Conservation (phyloP, 148 eudicot genomes). For the Rhododendron henanense region DNA sequence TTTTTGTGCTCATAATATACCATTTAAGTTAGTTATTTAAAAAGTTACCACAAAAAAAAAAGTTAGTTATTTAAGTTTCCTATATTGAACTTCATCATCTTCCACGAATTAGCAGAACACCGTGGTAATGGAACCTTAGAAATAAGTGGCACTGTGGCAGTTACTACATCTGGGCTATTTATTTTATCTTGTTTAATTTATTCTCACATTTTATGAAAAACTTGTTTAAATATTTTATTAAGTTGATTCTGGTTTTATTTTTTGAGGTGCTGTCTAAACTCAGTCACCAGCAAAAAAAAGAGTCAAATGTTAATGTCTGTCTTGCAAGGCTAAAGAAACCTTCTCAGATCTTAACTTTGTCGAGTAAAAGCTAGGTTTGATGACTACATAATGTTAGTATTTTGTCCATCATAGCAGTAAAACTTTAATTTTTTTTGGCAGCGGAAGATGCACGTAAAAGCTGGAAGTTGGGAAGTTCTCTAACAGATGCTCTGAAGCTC, state of each 20-base stretch:
- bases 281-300: background rate
- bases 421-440: constrained; percentile 26
- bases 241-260: background rate
- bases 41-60: too few species aligned
- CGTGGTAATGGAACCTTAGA: background rate
- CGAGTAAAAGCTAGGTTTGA: background rate
- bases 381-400: background rate
- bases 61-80: too few species aligned
- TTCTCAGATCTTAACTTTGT: background rate
- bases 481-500: constrained; percentile 87
- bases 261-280: background rate
- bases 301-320: background rate
- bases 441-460: constrained; percentile 56
- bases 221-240: background rate
- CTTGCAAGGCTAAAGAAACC: background rate
- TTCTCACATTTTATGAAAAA: background rate
- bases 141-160: background rate
- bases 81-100: background rate
- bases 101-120: background rate
- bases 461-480: constrained; percentile 53
- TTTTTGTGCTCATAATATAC: background rate
- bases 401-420: background rate
- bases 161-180: background rate
- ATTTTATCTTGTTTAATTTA: background rate
- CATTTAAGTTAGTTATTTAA: background rate